phyloP scores from a whole-genome alignment of 2,329 filamentous ascomycete species.

The Hortaea werneckii region DNA sequence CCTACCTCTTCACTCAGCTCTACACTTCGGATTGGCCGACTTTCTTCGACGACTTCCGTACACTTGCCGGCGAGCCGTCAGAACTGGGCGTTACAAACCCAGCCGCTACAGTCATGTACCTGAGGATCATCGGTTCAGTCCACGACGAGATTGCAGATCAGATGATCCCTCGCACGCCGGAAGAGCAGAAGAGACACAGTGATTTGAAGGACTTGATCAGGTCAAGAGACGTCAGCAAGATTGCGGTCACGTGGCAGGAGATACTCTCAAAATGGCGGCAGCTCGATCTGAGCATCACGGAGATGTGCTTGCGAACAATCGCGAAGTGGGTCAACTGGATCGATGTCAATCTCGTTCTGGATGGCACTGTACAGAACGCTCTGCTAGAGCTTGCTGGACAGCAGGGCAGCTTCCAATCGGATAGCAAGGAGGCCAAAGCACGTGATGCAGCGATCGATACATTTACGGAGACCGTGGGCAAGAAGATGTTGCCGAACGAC shows the following conservation, averaged over 20 bases:
- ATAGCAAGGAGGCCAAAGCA: conserved; percentile 58
- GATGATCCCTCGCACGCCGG: conserved; percentile 65
- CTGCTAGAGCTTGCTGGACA: conserved; percentile 80
- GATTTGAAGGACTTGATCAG: conserved; percentile 86
- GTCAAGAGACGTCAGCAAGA: conserved; percentile 75
- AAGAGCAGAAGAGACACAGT: conserved; percentile 75
- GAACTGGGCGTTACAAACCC: conserved; percentile 52
- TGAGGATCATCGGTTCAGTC: conserved; percentile 77
- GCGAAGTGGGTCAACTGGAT: conserved; percentile 99
- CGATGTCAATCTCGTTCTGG: conserved; percentile 88
- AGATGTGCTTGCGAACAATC: conserved; percentile 83
- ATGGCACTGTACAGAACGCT: conserved; percentile 73
- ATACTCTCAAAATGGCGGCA: conserved; percentile 69
- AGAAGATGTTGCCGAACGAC: conserved; percentile 92
- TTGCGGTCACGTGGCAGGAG: conserved; percentile 84
- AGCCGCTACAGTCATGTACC: conserved; percentile 71
- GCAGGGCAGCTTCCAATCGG: conserved; percentile 48
- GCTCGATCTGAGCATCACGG: conserved; percentile 59
- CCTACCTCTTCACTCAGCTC: conserved; percentile 79
- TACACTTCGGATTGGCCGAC: conserved; percentile 79
- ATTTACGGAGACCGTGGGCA: conserved; percentile 88
- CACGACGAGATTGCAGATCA: conserved; percentile 97
- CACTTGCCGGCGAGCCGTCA: conserved; percentile 57
- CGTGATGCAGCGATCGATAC: conserved; percentile 88
- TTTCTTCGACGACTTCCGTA: conserved; percentile 84